phyloP scores from a whole-genome alignment of 2,329 filamentous ascomycete species.

The Fusarium sp. region DNA sequence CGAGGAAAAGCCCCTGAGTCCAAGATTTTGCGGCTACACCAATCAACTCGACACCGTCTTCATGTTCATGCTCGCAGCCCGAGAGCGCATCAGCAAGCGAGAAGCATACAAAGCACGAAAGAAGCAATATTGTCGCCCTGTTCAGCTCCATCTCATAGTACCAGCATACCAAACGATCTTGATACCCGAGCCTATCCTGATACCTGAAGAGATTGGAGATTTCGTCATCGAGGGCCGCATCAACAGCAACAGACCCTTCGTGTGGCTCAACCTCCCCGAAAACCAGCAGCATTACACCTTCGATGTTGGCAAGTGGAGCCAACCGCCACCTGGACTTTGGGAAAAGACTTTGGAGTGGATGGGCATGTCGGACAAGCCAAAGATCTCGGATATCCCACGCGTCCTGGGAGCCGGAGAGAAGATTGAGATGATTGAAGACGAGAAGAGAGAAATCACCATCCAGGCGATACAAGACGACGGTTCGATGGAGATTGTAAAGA shows the following conservation, averaged over 20 bases:
- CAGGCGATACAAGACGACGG: constrained; percentile 4
- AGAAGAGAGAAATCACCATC: constrained; percentile 12
- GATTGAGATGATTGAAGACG: constrained; percentile 24
- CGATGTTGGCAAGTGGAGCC: constrained; percentile 52
- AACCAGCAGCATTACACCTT: constrained; percentile 50
- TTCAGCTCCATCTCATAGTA: constrained; percentile 54
- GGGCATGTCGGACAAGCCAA: constrained; percentile 45
- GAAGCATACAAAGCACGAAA: constrained; percentile 45
- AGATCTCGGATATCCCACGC: constrained; percentile 39
- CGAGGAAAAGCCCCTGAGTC: constrained; percentile 51
- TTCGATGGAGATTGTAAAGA: constrained; percentile 18
- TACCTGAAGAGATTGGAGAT: constrained; percentile 55
- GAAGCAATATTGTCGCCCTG: constrained; percentile 37
- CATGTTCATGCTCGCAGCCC: constrained; percentile 55
- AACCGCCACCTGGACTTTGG: constrained; percentile 47
- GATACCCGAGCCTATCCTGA: constrained; percentile 52
- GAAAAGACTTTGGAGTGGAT: constrained; percentile 47
- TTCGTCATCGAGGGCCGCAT: constrained; percentile 56
- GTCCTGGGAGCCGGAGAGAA: constrained; percentile 43
- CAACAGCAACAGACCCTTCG: constrained; percentile 55
- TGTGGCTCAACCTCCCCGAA: constrained; percentile 55
- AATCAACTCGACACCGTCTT: constrained; percentile 57
- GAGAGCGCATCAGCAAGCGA: constrained; percentile 45
- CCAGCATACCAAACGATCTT: constrained; percentile 56
- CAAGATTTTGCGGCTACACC: constrained; percentile 56